Evolutionary conservation across 2,329 filamentous ascomycete genomes (phyloP).

Genomic region (Dothistroma septosporum): DNA sequence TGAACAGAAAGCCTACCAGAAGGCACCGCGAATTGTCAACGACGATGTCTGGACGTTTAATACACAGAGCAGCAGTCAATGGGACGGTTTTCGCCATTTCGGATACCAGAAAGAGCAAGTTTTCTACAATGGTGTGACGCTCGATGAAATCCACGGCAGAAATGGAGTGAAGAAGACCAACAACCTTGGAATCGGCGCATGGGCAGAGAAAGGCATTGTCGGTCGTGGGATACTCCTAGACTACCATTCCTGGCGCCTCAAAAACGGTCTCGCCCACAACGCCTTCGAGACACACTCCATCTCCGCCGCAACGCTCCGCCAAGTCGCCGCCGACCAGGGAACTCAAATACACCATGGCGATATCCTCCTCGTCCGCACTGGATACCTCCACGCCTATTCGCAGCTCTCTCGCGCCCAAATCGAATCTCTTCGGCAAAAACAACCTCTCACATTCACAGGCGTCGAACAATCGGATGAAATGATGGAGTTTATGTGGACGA

Average conservation of each 20-base stretch:
- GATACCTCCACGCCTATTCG: conserved; percentile 44
- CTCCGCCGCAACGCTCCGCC: conserved; percentile 39
- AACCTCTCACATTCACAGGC: conserved; percentile 46
- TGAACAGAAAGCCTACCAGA: conserved; percentile 51
- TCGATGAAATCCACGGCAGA: conserved; percentile 40
- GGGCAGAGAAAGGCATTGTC: conserved; percentile 53
- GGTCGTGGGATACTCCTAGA: conserved; percentile 55
- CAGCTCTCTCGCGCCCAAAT: conserved; percentile 39
- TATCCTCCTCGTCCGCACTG: conserved; percentile 49
- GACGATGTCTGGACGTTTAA: conserved; percentile 54
- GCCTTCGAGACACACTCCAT: conserved; percentile 37
- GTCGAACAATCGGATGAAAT: conserved; percentile 46
- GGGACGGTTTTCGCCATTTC: conserved; percentile 54
- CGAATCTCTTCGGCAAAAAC: conserved; percentile 35
- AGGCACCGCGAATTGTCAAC: conserved; percentile 52
- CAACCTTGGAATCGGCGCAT: conserved; percentile 46
- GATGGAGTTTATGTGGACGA: conserved; percentile 41
- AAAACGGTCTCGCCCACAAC: conserved; percentile 36
- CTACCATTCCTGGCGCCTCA: conserved; percentile 47
- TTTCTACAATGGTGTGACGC: conserved; percentile 38
- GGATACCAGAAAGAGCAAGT: conserved; percentile 45
- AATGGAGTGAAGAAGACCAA: conserved; percentile 34
- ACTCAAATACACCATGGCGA: conserved; percentile 55
- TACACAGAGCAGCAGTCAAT: conserved; percentile 27
- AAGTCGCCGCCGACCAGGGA: conserved; percentile 45